These are phyloP conservation scores for Termitomyces sp. DNA, from an alignment of 768 basidiomycete species.

Conservation along the genomic window DNA sequence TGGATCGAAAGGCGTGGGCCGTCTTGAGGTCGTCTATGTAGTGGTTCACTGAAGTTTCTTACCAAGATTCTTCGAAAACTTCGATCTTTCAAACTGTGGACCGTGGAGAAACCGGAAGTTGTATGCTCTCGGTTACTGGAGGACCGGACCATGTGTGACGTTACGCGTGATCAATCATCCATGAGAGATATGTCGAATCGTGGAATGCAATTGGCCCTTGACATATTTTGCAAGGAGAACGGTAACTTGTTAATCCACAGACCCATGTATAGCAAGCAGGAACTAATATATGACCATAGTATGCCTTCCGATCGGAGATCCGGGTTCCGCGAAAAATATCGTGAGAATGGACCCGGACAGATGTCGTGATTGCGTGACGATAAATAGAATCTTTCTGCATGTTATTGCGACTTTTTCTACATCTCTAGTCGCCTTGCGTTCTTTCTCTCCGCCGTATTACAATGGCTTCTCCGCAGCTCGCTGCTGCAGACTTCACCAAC, in stretches of 20 bases:
- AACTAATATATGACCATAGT: too few species aligned
- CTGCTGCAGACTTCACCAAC: constrained; percentile 47
- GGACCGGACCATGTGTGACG: background rate
- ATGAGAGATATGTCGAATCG: too few species aligned
- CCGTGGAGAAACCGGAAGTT: too few species aligned
- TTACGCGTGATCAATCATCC: background rate
- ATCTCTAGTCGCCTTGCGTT: constrained; percentile 2
- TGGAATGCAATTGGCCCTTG: too few species aligned
- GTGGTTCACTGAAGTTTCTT: background rate
- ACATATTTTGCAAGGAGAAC: too few species aligned
- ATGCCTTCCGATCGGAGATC: background rate
- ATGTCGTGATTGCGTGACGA: background rate
- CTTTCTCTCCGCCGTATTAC: constrained; percentile 8
- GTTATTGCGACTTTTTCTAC: constrained; percentile 3
- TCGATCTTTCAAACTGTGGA: too few species aligned
- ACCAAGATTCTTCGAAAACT: too few species aligned
- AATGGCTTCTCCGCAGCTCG: constrained; percentile 21
- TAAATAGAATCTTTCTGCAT: background rate
- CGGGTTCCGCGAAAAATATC: background rate
- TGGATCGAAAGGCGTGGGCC: background rate
- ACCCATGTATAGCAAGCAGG: too few species aligned
- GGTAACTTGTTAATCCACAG: too few species aligned
- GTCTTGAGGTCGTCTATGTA: background rate
- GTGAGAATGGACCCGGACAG: constrained; percentile 1
- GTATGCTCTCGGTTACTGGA: background rate